A percentile compares a stretch with the other conserved stretches of the same genome.
Conservation (phyloP, 2,329 filamentous ascomycete species). For the Aspergillus sp. region DNA sequence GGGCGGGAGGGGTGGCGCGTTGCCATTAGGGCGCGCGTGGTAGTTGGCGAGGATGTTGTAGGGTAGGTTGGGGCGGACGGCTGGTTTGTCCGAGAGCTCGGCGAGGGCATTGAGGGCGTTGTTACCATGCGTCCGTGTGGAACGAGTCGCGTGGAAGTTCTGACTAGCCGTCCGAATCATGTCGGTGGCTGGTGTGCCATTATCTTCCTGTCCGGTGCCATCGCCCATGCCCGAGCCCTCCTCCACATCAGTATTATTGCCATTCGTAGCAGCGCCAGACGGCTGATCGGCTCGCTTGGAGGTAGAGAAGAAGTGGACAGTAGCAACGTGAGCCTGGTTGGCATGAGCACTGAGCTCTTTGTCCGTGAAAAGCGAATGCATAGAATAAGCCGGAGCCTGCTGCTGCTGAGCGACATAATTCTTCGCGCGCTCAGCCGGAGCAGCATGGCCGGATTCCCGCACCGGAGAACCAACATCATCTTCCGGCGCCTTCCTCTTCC, state of each 20-base stretch:
- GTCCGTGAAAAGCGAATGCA: slow-evolving; percentile 62
- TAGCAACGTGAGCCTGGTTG: slow-evolving; percentile 56
- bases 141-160: slow-evolving; percentile 53
- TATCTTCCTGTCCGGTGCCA: slow-evolving; percentile 36
- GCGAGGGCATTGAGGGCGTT: slow-evolving; percentile 51
- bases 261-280: slow-evolving; percentile 31
- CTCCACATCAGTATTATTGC: slow-evolving; percentile 39
- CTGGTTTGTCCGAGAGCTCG: slow-evolving; percentile 50
- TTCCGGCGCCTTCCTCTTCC: slow-evolving; percentile 56
- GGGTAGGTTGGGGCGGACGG: slow-evolving; percentile 40
- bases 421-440: slow-evolving; percentile 50
- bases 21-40: slow-evolving; percentile 39
- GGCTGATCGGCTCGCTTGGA: slow-evolving; percentile 43
- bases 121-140: slow-evolving; percentile 48
- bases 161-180: slow-evolving; percentile 60
- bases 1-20: slow-evolving; percentile 38
- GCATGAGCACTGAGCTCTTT: slow-evolving; percentile 61
- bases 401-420: slow-evolving; percentile 52
- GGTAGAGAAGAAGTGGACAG: slow-evolving; percentile 55
- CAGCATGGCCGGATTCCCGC: slow-evolving; percentile 44
- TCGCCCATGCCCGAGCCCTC: slow-evolving; percentile 28
- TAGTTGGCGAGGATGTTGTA: slow-evolving; percentile 45
- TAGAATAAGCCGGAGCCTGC: slow-evolving; percentile 55
- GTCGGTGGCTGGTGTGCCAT: slow-evolving; percentile 43
- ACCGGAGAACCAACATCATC: slow-evolving; percentile 57